Evolutionary conservation across 805 yeast species (phyloP).

Genomic region (Metschnikowia arizonensis): DNA sequence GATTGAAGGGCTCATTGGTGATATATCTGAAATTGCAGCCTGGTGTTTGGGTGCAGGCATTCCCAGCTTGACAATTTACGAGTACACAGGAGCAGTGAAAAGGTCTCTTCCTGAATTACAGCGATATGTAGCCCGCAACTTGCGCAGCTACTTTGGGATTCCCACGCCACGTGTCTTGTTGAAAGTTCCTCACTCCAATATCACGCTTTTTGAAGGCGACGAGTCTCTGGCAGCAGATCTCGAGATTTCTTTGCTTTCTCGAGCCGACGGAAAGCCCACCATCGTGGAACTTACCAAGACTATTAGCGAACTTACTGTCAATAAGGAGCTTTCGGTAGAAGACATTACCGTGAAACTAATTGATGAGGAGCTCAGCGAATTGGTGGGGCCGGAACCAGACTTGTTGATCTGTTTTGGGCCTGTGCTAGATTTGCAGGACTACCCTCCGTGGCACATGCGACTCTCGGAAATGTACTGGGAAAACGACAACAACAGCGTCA

Average conservation of each 20-base stretch:
- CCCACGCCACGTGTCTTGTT: constrained; percentile 61
- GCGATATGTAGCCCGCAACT: constrained; percentile 51
- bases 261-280: constrained; percentile 83
- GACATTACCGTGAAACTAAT: constrained; percentile 75
- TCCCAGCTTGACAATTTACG: constrained; percentile 67
- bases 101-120: constrained; percentile 45
- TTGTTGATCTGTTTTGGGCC: constrained; percentile 81
- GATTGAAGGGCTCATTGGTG: constrained; percentile 70
- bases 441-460: constrained; percentile 97
- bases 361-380: constrained; percentile 65
- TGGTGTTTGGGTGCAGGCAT: constrained; percentile 94
- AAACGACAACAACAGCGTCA: constrained; percentile 74
- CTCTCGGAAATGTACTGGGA: constrained; percentile 89
- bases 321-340: constrained; percentile 53
- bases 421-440: constrained; percentile 83
- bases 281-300: constrained; percentile 85
- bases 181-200: constrained; percentile 63
- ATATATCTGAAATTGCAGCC: constrained; percentile 70
- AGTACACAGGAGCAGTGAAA: constrained; percentile 62
- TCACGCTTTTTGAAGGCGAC: constrained; percentile 29
- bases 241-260: constrained; percentile 62
- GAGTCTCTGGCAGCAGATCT: constrained; percentile 42
- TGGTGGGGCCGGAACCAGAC: constrained; percentile 93
- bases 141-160: constrained; percentile 71
- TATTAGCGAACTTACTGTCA: constrained; percentile 68